Base-by-base conservation (phyloP, 73 alveolate genomes). In the Strombidium stylifer region DNA sequence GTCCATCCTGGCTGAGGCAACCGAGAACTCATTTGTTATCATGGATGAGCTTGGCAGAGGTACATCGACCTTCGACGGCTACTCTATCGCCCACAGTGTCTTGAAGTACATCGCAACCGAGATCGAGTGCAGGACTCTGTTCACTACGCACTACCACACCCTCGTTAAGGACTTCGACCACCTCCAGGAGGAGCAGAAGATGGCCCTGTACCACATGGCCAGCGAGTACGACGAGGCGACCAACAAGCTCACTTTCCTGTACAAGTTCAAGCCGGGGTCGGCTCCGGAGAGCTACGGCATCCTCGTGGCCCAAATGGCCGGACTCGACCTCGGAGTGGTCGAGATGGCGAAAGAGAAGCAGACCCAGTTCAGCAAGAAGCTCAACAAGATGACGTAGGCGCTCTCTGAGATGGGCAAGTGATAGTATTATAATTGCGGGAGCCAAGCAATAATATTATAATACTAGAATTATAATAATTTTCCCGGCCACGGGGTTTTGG, bases 21-120 rank as follows among this genome's bases (percentile, higher is more conserved):
- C 97, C 0, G 40, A 52, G 24, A 71, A 92, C 54, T 85, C 97
- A n/a, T 70, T 96, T 14, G 92, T 94, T 32, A 91, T 96, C 15
- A 75, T 95, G 86, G 99, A 96, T 79, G 99, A 96, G 80, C 86
- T 96, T 19, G 99, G 99, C 1, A 88, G 98, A 75, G 99, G 99
- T 36, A 96, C 99, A 2, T 82, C 97, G 0, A 92, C 97, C 6
- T 87, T 69, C 46, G 99, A 96, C 74, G 99, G 99, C 0, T 86
- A 91, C 47, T 90, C 98, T 3, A 89, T 96, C 18, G 99, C 99
- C 12, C 67, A 68, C 24, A 91, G 96, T 7, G 96, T 89, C 26
- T 72, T 92, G n/a, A 30, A 55, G 35, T 81, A 84, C 61, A 60
- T 95, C 56, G 93, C 90, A 12, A 66, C 80, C 48, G 75, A 55